Percentiles rank a stretch among this genome's conserved stretches.
Conservation (phyloP, 257 asterid species). For the Coffea eugenioides region DNA sequence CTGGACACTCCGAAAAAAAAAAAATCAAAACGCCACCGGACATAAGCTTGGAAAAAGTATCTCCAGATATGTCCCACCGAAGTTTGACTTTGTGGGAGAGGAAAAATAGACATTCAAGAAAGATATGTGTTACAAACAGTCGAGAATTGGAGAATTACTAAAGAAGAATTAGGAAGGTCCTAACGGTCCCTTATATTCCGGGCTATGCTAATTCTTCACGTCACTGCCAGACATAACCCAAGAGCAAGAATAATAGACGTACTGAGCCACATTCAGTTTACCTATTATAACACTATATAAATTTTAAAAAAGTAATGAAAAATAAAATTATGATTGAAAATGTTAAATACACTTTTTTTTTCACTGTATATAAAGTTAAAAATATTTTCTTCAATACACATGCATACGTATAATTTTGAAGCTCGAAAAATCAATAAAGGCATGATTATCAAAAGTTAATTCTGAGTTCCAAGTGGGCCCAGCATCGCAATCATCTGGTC, state of each 20-base stretch:
- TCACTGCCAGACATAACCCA: background rate
- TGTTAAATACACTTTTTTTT: too few species aligned
- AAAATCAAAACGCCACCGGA: background rate
- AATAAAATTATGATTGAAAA: too few species aligned
- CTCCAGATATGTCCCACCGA: background rate
- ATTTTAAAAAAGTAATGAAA: too few species aligned
- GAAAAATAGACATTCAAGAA: background rate
- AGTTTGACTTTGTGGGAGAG: background rate
- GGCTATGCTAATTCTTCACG: background rate
- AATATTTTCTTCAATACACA: too few species aligned
- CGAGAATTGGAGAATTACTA: background rate
- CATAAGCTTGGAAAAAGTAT: background rate
- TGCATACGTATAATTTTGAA: too few species aligned
- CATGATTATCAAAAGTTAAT: too few species aligned
- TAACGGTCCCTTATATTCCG: background rate
- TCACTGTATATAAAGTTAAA: too few species aligned
- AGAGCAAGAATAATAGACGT: too few species aligned
- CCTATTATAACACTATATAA: too few species aligned
- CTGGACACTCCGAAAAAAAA: too few species aligned
- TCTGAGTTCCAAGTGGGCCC: background rate
- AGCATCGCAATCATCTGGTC: background rate
- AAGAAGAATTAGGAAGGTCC: background rate
- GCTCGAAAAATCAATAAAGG: too few species aligned
- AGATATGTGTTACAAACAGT: background rate
- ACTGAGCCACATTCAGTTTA: too few species aligned